Percentiles rank a stretch among this genome's conserved stretches.
phyloP scores from a whole-genome alignment of 2,329 filamentous ascomycete genomes.

The Talaromyces sp. region DNA sequence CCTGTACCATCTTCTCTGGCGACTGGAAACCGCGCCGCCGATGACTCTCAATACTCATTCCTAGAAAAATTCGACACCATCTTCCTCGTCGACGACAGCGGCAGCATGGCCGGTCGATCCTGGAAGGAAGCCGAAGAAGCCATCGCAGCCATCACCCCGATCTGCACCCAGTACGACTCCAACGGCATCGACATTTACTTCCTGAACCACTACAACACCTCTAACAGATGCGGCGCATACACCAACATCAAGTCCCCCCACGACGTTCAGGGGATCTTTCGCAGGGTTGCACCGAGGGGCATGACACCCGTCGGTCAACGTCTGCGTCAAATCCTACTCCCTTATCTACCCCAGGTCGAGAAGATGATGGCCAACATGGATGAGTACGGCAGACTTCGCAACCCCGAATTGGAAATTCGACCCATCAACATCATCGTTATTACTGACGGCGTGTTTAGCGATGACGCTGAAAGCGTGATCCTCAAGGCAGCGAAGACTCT shows the following conservation, averaged over 20 bases:
- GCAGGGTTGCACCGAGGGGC: slow-evolving; percentile 61
- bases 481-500: slow-evolving; percentile 67
- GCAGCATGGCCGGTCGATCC: slow-evolving; percentile 73
- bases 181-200: slow-evolving; percentile 93
- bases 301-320: slow-evolving; percentile 73
- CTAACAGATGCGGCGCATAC: slow-evolving; percentile 55
- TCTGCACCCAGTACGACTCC: slow-evolving; percentile 74
- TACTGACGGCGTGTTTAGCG: slow-evolving; percentile 79
- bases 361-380: slow-evolving; percentile 38
- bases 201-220: slow-evolving; percentile 63
- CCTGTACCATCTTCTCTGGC: neutral
- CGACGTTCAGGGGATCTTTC: slow-evolving; percentile 68
- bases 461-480: slow-evolving; percentile 73
- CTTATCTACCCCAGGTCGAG: slow-evolving; percentile 65
- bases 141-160: slow-evolving; percentile 71
- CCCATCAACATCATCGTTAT: slow-evolving; percentile 90
- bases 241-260: slow-evolving; percentile 60
- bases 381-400: slow-evolving; percentile 28
- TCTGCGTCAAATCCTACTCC: slow-evolving; percentile 68
- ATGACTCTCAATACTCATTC: slow-evolving; percentile 72
- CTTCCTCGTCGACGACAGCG: slow-evolving; percentile 90
- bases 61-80: slow-evolving; percentile 79
- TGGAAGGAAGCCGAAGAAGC: slow-evolving; percentile 75
- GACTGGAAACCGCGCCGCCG: neutral
- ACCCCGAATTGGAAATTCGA: slow-evolving; percentile 53